Percentiles rank a stretch among this genome's conserved stretches.
Conservation (phyloP, 2,329 filamentous ascomycete species). For the Ceratocystis variospora region DNA sequence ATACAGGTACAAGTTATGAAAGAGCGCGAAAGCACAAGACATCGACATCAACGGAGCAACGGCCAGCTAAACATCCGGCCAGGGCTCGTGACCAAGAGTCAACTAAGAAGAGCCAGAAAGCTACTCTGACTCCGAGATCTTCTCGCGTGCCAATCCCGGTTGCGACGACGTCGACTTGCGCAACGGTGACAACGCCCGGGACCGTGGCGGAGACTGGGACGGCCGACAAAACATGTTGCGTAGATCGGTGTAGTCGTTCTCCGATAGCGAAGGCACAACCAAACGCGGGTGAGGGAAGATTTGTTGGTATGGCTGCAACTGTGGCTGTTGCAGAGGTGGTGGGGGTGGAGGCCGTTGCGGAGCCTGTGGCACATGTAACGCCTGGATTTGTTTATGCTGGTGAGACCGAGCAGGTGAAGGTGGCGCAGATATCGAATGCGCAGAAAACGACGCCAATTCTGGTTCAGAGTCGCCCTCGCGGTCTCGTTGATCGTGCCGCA, state of each 20-base stretch:
- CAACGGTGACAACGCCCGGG: background rate
- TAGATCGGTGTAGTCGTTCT: constrained; percentile 16
- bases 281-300: constrained; percentile 2
- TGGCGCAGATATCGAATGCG: background rate
- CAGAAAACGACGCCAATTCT: background rate
- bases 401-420: background rate
- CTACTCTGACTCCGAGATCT: background rate
- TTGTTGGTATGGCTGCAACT: background rate
- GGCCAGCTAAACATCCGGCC: background rate
- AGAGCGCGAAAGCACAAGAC: too few relatives aligned
- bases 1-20: too few relatives aligned
- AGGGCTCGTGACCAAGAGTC: background rate
- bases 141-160: background rate
- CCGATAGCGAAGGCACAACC: constrained; percentile 14
- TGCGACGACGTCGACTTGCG: background rate
- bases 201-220: constrained; percentile 11
- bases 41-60: too few relatives aligned
- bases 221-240: constrained; percentile 18
- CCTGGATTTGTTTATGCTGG: background rate
- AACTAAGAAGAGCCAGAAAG: constrained; percentile 1
- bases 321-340: background rate
- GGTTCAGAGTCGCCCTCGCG: background rate
- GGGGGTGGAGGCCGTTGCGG: background rate
- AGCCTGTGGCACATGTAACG: background rate
- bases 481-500: background rate